Base-by-base conservation (phyloP, 2,329 filamentous ascomycete species). In the Beauveria medogensis region DNA sequence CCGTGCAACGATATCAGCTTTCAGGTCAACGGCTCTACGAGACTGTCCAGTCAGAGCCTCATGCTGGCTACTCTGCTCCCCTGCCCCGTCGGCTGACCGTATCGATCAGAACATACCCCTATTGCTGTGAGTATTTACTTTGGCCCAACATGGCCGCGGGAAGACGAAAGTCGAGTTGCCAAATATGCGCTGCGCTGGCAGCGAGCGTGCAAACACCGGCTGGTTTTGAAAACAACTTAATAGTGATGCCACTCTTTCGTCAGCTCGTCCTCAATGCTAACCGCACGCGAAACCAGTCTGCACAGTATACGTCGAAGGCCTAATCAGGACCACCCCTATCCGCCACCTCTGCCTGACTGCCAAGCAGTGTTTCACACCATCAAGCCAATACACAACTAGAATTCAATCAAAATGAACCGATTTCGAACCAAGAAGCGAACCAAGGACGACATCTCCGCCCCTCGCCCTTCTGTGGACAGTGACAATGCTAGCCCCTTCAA, bases 401-500 rank as follows among this genome's bases (percentile, higher is more conserved):
- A 12, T 12, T 20, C 16, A 18, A 4, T 24, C 67, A 73, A 60
- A 12, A 92, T 92, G 89, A 92, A 93, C 76, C 85, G 89, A 60
- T 91, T 92, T 70, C 80, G 89, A 67, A 86, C 79, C 54, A 88
- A 87, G 75, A 91, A 87, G 78, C 89, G 85, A 81, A 81, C 73
- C 59, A 84, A 83, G 76, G 86, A 88, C 53, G 82, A 83, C 9
- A 68, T 71, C 43, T 64, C 72, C n/a, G 66, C 72, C 43, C 74
- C 75, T 14, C 74, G 80, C 14, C 78, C 78, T 20, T 83, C 82
- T 3, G 77, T 80, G 28, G 84, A 87, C 22, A 78, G 78, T 16
- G 84, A 84, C 55, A 78, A 77, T 1, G 77, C 80, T 0, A 73
- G 77, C 60, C 74, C 81, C 8, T 83, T 85, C 51, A 77, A 77